Base-by-base conservation (phyloP, 495 filamentous ascomycete genomes). In the Podospora pseudoanserina region DNA sequence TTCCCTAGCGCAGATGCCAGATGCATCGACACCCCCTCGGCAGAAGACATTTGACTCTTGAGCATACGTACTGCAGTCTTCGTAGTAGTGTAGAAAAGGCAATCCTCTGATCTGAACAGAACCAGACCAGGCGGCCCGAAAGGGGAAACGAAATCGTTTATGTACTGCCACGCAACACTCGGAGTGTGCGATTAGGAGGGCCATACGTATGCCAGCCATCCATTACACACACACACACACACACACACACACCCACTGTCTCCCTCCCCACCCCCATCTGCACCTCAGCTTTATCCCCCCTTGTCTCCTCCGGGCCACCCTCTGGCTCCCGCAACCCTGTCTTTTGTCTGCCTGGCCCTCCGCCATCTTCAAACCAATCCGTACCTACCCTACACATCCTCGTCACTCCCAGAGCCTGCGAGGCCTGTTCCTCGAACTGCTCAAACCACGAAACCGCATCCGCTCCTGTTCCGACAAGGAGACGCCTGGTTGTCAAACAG, bases 231-330 rank as follows among this genome's bases (percentile, higher is more conserved):
- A 63, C 66, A 28, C 55, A 27, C 30, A 49, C 65, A 19, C 65
- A 67, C 27, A 26, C 55, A 15, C 65, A 19, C 54, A 26, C 67
- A 69, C 68, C 69, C 69, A 63, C 74, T 60, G 63, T 68, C 58
- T 64, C 63, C 63, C 53, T 60, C 71, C 60, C 67, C 67, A 63
- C 30, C 61, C 61, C 28, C 61, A n/a, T 32, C 27, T 32, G 61
- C 58, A 65, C 55, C 69, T 71, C 72, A 73, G 69, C 74, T 76
- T 75, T 73, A 76, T 75, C 70, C 71, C 67, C 69, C 69, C 58
- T 66, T 19, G 30, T 59, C 57, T 67, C 55, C 19, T 63, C 70
- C 60, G 67, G 65, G 67, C 69, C 65, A 67, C 66, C 61, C 28
- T 26, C 70, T 64, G 59, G 59, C 64, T 60, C 34, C 57, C 56